phyloP scores from a whole-genome alignment of 306 rosid species.

The Lathyrus oleraceus region DNA sequence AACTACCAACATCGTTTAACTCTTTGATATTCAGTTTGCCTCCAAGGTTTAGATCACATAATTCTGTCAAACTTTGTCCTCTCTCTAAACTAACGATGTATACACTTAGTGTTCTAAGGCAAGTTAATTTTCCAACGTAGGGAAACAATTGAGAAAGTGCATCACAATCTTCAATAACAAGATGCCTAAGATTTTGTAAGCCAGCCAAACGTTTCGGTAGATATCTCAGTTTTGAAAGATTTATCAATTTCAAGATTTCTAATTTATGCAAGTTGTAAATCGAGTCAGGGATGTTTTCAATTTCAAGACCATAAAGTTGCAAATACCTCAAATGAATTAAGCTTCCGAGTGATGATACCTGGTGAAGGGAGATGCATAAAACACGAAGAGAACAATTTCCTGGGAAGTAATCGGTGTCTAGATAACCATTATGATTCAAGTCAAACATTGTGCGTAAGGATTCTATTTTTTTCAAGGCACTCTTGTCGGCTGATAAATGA shows the following conservation, averaged over 20 bases:
- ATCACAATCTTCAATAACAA: neutral
- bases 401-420: neutral
- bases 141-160: neutral
- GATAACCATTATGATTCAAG: neutral
- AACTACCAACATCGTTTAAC: neutral
- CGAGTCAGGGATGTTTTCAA: neutral
- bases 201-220: neutral
- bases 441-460: slow-evolving; percentile 9
- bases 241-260: neutral
- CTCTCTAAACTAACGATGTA: neutral
- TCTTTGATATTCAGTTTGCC: neutral
- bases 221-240: neutral
- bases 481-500: neutral
- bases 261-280: neutral
- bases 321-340: slow-evolving; percentile 19
- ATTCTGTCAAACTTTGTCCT: neutral
- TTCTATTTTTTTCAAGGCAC: neutral
- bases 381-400: neutral
- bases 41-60: neutral
- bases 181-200: slow-evolving; percentile 6
- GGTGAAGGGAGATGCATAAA: neutral
- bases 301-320: neutral
- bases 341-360: neutral
- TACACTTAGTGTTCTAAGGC: neutral
- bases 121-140: neutral